phyloP scores from a whole-genome alignment of 192 early-diverging fungal species.

The Backusella macrospora region DNA sequence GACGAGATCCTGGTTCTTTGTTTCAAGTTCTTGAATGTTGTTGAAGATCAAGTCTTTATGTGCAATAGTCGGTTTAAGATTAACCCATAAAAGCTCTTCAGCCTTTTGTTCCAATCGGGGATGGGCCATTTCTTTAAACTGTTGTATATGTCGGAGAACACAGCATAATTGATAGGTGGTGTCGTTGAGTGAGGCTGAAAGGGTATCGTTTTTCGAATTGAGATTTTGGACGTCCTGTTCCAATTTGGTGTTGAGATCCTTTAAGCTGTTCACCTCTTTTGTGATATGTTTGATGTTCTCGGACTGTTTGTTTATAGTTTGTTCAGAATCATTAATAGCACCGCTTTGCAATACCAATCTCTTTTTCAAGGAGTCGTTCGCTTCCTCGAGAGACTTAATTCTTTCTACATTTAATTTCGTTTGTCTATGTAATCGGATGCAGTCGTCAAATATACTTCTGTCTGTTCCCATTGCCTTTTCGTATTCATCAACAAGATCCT shows the following conservation, averaged over 20 bases:
- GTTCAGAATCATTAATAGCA: background rate
- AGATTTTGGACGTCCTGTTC: background rate
- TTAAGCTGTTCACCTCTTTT: background rate
- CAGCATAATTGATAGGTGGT: background rate
- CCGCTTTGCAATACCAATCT: background rate
- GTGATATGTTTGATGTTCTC: background rate
- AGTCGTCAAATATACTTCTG: background rate
- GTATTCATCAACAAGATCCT: background rate
- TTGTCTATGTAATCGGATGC: background rate
- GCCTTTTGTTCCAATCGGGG: background rate
- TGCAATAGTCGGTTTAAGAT: background rate
- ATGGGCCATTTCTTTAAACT: slow-evolving; percentile 1
- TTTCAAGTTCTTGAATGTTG: background rate
- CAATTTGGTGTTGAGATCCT: background rate
- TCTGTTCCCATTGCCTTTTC: slow-evolving; percentile 5
- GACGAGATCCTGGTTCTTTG: background rate
- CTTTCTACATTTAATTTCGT: background rate
- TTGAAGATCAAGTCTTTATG: slow-evolving; percentile 1
- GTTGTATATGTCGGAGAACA: background rate
- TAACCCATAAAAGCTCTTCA: slow-evolving; percentile 2
- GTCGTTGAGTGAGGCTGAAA: background rate
- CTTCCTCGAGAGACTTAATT: background rate
- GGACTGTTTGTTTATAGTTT: background rate
- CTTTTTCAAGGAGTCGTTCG: background rate
- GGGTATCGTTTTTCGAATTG: background rate